Evolutionary conservation across 2,329 filamentous ascomycete species (phyloP), one percentile per base, ranked within the genome.

Genomic region (Didymella segeticola): DNA sequence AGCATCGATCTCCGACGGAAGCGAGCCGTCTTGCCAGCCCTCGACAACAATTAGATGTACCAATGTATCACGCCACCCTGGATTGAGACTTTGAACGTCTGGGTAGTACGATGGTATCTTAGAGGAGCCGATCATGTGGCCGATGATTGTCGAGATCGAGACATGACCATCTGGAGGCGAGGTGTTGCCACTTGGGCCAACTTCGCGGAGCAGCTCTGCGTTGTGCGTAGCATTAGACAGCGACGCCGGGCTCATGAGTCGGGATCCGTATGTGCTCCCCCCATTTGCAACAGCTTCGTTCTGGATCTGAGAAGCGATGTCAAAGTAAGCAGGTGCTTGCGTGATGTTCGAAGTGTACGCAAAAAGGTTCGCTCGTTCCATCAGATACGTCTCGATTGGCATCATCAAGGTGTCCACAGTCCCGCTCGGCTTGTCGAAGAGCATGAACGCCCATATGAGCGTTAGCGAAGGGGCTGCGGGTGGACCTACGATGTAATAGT

Each of bases 11-110:
- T 42, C 7, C 0, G 47, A 15, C 1, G 43, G 58, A 2, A 52
- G 27, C 5, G 53, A 46, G 3, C 55, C 51, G 9, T 66, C 64
- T 1, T n/a, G 45, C 51, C 61, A 69, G 1, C 31, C 26, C 19
- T 59, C 27, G 1, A 55, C 56, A 5, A 62, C 53, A 3, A 71
- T 54, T 20, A 71, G 31, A 23, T 67, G 61, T 2, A 48, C 42
- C 15, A 71, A 56, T 0, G 66, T 61, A 8, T 62, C 47, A 15
- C 67, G 63, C 69, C 67, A 72, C 5, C 63, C 64, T 2, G 68
- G 59, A 12, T 62, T 63, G 26, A 69, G 55, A 37, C 56, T 59
- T 11, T 60, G 59, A 7, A 42, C 29, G 8, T 36, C 14, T 4
- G 61, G 61, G 39, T 54, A 64, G 43, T 67, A 68, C 5, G 52